Evolutionary conservation across 148 eudicot genomes (phyloP).

Genomic region (Vaccinium corymbosum): DNA sequence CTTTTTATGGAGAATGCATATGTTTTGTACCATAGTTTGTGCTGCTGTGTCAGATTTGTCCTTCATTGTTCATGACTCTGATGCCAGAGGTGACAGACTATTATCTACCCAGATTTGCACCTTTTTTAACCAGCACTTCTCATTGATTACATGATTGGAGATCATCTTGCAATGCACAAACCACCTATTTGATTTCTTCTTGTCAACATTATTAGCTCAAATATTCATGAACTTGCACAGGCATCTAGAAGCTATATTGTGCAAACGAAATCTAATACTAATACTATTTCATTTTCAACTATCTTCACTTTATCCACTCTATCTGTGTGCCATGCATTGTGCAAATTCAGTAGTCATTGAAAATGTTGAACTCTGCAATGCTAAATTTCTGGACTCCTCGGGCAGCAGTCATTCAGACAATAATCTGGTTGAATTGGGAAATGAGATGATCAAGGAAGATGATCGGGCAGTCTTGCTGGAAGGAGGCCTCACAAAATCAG

Average conservation of each 20-base stretch:
- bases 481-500: conserved; percentile 85
- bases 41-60: neutral
- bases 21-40: neutral
- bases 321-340: neutral
- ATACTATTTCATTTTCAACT: neutral
- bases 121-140: neutral
- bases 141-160: neutral
- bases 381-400: conserved; percentile 25
- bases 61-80: neutral
- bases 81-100: neutral
- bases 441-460: conserved; percentile 66
- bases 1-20: neutral
- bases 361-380: neutral
- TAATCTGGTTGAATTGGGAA: conserved; percentile 78
- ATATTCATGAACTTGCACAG: neutral
- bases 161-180: neutral
- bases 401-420: conserved; percentile 78
- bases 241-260: neutral
- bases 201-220: neutral
- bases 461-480: conserved; percentile 78
- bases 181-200: neutral
- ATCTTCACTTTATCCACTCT: neutral
- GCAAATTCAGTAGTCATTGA: neutral
- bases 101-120: neutral
- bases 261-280: neutral